Evolutionary conservation across 352 stramenopile species (phyloP), one percentile per base, ranked within the genome.

Genomic region (Discostella stelligera): DNA sequence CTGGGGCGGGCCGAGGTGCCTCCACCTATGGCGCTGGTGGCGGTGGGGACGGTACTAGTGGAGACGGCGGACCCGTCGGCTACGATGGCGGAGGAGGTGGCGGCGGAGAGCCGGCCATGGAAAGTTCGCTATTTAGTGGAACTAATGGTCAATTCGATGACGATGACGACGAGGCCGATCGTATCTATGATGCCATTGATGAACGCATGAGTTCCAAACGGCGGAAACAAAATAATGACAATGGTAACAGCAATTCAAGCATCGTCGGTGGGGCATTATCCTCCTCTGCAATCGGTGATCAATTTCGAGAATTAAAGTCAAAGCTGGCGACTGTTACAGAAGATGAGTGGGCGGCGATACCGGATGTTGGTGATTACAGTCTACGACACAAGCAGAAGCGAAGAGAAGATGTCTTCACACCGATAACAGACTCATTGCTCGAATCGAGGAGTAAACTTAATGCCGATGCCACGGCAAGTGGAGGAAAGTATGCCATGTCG

Each of bases 291-390:
- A 98, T 98, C 83, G 96, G 93, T 50, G 95, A 98, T 83, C 96
- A 98, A 87, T 99, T 99, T 79, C 94, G 94, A 2, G 96, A 99
- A 77, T 85, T 98, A n/a, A 99, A 99, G 89, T 85, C 93, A 60
- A 92, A 96, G 50, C 75, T 99, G 37, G 85, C 93, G 49, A 88
- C 74, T 65, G 96, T 99, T 74, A 96, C 89, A 9, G 93, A 97
- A 73, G 94, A 94, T 30, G 94, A 98, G 71, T 99, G 97, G 97
- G 94, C 98, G 39, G 88, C 89, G 60, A 98, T 99, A 68, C 96
- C 96, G 0, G 96, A 99, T 67, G 96, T 98, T 56, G 96, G 96
- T 16, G 97, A 99, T 90, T 94, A 98, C 80, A 97, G 92, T 66
- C 87, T 99, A 3, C 92, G 92, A 65, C 93, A 96, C 83, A 96